Conservation (phyloP, 2,329 filamentous ascomycete species). For the Monilinia fructicola region DNA sequence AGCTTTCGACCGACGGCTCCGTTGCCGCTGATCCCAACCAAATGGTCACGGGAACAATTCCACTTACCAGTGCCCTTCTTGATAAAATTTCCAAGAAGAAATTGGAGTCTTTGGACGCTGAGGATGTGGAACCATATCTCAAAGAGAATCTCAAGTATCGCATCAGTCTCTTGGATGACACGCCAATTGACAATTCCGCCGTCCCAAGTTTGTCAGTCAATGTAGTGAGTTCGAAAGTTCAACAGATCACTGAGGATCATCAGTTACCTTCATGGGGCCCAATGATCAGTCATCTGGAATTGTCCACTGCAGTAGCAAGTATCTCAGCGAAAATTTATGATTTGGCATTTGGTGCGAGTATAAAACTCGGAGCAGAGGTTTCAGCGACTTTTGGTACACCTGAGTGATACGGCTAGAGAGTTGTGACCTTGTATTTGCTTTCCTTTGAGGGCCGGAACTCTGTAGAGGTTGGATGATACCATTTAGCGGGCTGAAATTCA, state of each 20-base stretch:
- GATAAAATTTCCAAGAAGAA: conserved; percentile 36
- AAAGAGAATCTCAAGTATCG: conserved; percentile 35
- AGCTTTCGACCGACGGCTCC: conserved; percentile 20
- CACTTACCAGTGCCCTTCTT: conserved; percentile 46
- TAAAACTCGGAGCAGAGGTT: background rate
- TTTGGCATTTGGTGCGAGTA: background rate
- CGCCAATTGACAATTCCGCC: conserved; percentile 26
- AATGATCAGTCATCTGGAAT: background rate
- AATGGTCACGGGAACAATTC: conserved; percentile 45
- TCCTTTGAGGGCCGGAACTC: background rate
- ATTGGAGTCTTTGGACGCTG: conserved; percentile 37
- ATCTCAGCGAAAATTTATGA: conserved; percentile 2
- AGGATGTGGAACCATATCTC: conserved; percentile 35
- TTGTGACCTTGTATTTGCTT: background rate
- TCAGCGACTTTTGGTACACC: too few relatives aligned
- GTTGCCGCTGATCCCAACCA: conserved; percentile 32
- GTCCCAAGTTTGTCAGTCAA: conserved; percentile 35
- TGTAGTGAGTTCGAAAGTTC: conserved; percentile 30
- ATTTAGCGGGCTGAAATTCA: background rate
- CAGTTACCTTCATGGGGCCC: conserved; percentile 19
- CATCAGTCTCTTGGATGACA: conserved; percentile 32
- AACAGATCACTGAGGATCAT: conserved; percentile 12
- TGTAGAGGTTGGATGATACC: background rate
- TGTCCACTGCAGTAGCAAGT: background rate
- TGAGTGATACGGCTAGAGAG: background rate